Percentiles rank a stretch among this genome's conserved stretches.
phyloP scores from a whole-genome alignment of 768 basidiomycete genomes.

The Crepidotus variabilis region DNA sequence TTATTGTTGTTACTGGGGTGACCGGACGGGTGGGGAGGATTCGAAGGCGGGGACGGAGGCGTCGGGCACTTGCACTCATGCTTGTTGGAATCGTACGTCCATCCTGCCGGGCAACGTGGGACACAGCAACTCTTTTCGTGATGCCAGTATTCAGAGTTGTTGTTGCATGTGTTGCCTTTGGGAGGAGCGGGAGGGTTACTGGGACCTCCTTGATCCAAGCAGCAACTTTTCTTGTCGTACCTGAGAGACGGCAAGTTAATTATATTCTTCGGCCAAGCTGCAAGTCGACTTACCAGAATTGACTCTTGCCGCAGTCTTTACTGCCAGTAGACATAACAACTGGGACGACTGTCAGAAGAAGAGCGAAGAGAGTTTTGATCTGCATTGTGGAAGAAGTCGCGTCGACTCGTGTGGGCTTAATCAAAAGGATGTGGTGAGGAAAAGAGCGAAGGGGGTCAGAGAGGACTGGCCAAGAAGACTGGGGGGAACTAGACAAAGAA shows the following conservation, averaged over 20 bases:
- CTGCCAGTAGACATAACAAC: constrained; percentile 25
- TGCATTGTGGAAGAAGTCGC: constrained; percentile 19
- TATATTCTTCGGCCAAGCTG: neutral
- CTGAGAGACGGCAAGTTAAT: constrained; percentile 21
- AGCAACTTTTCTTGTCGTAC: constrained; percentile 31
- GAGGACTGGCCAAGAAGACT: constrained; percentile 12
- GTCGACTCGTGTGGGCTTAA: constrained; percentile 14
- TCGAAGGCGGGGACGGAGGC: constrained; percentile 29
- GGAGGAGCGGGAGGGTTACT: constrained; percentile 42
- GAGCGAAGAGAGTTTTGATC: constrained; percentile 22
- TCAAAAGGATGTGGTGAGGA: constrained; percentile 2
- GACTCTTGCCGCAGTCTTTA: constrained; percentile 21
- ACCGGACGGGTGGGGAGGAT: constrained; percentile 32
- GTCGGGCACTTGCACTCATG: constrained; percentile 37
- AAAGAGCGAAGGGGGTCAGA: constrained; percentile 10
- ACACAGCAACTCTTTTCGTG: constrained; percentile 46
- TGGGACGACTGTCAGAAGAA: constrained; percentile 32
- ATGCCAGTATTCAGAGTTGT: constrained; percentile 47
- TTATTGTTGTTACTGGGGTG: constrained; percentile 11
- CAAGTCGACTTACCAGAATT: constrained; percentile 25
- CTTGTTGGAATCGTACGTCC: constrained; percentile 40
- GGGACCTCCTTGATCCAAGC: constrained; percentile 40
- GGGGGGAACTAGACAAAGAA: constrained; percentile 6
- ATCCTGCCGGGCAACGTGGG: constrained; percentile 43
- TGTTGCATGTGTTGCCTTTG: constrained; percentile 41